These are phyloP conservation scores for Brachypodium distachyon DNA, from an alignment of 202 grass and related monocot genomes.

Conservation along the genomic window DNA sequence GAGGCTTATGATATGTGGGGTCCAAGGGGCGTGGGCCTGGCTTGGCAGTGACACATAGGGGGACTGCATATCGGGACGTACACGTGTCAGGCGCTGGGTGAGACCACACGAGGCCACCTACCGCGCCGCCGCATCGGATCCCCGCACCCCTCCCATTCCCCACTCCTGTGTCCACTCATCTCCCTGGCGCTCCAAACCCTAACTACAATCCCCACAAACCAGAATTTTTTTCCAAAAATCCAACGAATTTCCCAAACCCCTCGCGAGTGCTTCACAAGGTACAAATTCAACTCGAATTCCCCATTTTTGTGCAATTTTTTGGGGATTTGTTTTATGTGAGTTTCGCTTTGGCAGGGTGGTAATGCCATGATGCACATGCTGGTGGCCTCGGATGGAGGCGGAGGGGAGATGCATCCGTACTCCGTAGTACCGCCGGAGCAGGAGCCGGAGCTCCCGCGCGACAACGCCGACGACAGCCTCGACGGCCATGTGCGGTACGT, in stretches of 20 bases:
- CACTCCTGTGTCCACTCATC: background rate
- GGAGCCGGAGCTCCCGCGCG: conserved; percentile 42
- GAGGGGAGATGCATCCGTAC: conserved; percentile 34
- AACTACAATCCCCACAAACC: conserved; percentile 20
- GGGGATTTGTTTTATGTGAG: background rate
- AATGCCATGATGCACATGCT: conserved; percentile 68
- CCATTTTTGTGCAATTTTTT: background rate
- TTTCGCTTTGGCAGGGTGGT: conserved; percentile 24
- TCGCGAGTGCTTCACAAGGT: background rate
- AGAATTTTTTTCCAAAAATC: background rate
- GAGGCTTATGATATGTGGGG: background rate
- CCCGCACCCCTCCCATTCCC: background rate
- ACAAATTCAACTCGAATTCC: background rate
- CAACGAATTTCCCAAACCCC: background rate
- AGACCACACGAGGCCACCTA: conserved; percentile 25
- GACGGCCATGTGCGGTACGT: conserved; percentile 52
- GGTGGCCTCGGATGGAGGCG: conserved; percentile 40
- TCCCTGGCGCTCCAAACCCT: conserved; percentile 36
- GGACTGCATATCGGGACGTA: background rate
- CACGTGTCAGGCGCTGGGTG: background rate
- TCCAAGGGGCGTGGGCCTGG: fast-evolving
- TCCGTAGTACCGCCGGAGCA: conserved; percentile 8
- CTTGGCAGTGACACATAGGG: background rate
- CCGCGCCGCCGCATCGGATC: conserved; percentile 31
- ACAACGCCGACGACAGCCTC: conserved; percentile 34